Base-by-base conservation (phyloP, 2,329 filamentous ascomycete genomes). In the Epichloe typhina region DNA sequence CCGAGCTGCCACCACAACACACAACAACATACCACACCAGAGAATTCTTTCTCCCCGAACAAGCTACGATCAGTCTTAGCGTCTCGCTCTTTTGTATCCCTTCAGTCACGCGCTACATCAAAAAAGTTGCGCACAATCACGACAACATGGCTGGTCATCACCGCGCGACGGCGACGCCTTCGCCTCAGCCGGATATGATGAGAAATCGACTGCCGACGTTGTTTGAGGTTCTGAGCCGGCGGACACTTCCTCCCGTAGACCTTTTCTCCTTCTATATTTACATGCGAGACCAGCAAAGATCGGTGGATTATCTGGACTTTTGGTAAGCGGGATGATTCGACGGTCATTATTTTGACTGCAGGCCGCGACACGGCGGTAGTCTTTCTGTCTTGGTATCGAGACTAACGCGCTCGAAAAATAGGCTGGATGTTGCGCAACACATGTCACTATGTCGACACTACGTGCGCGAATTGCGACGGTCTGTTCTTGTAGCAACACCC, bases 211-310 rank as follows among this genome's bases (percentile, higher is more conserved):
- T 98, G 53, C 93, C 93, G 45, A 96, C 89, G 1, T 80, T 98
- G 48, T 96, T 95, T 65, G 94, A 98, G 70, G 93, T 98, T 51
- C 74, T 98, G 54, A 95, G 88, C 65, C 83, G 94, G 58, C 83
- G 89, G 56, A 98, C 93, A n/a, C 77, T 94, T 19, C 88, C 94
- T 46, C 93, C 93, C 0, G 91, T 98, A 52, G 94, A 98, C 64
- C 76, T 98, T 11, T 98, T 95, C 69, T 96, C 90, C 2, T 98
- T 98, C 73, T 98, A 98, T 71, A 98, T 98, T 61, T 98, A 95
- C 71, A 98, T 98, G 93, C 82, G 93, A 62, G 94, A 98, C 67
- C 90, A 96, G 69, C 93, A 98, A 69, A 83, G 90, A 66, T 96
- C 91, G 7, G 93, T 98, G 12, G 93, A 98, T 64, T 98, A 98